A percentile compares a stretch with the other conserved stretches of the same genome.
Evolutionary conservation across 225 moss, liverwort and hornwort species (phyloP).

Genomic region (Lunularia cruciata): DNA sequence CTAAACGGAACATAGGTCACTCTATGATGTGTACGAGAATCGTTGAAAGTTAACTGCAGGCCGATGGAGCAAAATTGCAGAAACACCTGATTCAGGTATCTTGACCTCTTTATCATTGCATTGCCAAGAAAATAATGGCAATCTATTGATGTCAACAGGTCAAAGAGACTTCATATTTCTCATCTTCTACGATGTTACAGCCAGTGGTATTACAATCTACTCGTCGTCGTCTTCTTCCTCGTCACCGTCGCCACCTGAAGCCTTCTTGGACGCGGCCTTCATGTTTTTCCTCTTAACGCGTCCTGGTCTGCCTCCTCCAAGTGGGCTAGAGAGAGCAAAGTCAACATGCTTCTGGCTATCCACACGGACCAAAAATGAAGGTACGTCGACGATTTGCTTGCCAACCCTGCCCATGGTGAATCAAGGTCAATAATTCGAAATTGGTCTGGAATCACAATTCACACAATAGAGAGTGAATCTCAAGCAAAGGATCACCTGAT

Average conservation of each 20-base stretch:
- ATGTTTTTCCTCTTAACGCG: constrained; percentile 79
- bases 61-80: no score
- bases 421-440: background rate
- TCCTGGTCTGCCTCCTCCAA: constrained; percentile 79
- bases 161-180: no score
- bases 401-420: constrained; percentile 75
- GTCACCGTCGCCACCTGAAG: constrained; percentile 71
- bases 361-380: constrained; percentile 72
- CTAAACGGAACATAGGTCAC: no score
- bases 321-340: constrained; percentile 73
- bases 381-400: constrained; percentile 77
- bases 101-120: no score
- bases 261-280: constrained; percentile 89
- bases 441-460: background rate
- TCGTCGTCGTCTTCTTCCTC: constrained; percentile 91
- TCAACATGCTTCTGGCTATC: constrained; percentile 87
- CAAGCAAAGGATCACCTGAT: constrained; percentile 57
- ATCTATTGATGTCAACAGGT: no score
- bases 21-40: no score
- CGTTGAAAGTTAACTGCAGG: no score
- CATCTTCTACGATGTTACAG: no score
- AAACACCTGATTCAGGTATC: no score
- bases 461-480: background rate
- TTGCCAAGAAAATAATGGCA: no score
- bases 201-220: no score